Evolutionary conservation across 768 basidiomycete genomes (phyloP), one percentile per base, ranked within the genome.

Genomic region (Brasilioporus rufonigricans): DNA sequence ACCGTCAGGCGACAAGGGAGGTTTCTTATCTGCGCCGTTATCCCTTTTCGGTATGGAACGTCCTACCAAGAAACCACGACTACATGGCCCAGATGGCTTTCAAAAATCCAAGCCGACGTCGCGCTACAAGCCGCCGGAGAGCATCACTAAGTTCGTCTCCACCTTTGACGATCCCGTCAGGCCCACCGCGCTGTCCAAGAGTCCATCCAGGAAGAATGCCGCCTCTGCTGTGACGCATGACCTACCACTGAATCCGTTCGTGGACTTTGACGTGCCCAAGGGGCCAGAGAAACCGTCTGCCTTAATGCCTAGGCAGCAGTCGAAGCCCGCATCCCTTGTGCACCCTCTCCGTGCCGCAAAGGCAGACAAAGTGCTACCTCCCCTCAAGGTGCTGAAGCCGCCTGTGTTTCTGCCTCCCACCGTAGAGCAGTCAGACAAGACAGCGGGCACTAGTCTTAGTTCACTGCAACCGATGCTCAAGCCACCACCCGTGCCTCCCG

Each of bases 81-180:
- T 59, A 19, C 61, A 52, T 7, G 69, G 67, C 6, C 70, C 67
- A 0, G 69, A 72, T 12, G 69, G 69, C 24, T 70, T 70, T 32
- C 61, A 60, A 23, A 72, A 59, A 45, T 29, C 64, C 59, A 61
- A 59, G 23, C 21, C 59, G 1, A 48, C 53, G 10, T 52, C 59
- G 50, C 62, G 48, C 35, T 70, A 67, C 53, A 70, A 66, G 31
- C 61, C 61, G 6, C 61, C 60, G 5, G 50, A 59, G 31, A 62
- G 60, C 48, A 48, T 68, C 61, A 56, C 66, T 59, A 66, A 57
- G 31, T 70, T 72, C 18, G 56, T 69, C 24, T 70, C 70, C 3
- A 48, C 70, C 18, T 71, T 71, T 24, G 66, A 56, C 41, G 19
- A 24, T 26, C 44, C 45, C 21, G 29, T 36, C 36, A 53, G 53